Percentiles rank a stretch among this genome's conserved stretches.
Evolutionary conservation across 2,329 filamentous ascomycete genomes (phyloP).

Genomic region (Cladosporium sp.): DNA sequence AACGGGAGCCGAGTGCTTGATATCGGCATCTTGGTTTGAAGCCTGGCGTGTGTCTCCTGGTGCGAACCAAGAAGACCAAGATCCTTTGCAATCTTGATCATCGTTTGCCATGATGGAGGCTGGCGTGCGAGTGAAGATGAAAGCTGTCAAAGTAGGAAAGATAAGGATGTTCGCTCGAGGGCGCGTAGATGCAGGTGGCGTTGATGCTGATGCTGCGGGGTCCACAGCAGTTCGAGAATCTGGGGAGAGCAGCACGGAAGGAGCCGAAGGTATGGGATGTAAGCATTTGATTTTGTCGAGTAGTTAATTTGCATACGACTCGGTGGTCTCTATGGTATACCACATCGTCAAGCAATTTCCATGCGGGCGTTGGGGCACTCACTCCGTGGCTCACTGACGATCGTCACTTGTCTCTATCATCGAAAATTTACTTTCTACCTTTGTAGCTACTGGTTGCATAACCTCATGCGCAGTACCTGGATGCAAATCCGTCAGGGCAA

Average conservation of each 20-base stretch:
- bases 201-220: conserved; percentile 5
- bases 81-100: neutral
- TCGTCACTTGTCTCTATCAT: neutral
- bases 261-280: neutral
- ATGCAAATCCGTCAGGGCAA: neutral
- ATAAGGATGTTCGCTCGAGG: neutral
- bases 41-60: neutral
- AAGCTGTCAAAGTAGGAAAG: neutral
- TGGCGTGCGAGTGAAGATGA: neutral
- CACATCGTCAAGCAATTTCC: too few species aligned
- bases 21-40: neutral
- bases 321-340: neutral
- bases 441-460: too few species aligned
- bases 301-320: neutral
- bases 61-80: conserved; percentile 8
- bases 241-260: conserved; percentile 11
- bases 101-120: neutral
- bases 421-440: neutral
- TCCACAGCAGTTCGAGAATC: neutral
- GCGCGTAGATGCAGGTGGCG: conserved; percentile 5
- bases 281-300: neutral
- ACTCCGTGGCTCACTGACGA: too few species aligned
- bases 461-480: neutral
- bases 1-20: neutral
- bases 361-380: too few species aligned